Evolutionary conservation across 2,329 filamentous ascomycete species (phyloP).

Genomic region (Trichoderma arundinaceum): DNA sequence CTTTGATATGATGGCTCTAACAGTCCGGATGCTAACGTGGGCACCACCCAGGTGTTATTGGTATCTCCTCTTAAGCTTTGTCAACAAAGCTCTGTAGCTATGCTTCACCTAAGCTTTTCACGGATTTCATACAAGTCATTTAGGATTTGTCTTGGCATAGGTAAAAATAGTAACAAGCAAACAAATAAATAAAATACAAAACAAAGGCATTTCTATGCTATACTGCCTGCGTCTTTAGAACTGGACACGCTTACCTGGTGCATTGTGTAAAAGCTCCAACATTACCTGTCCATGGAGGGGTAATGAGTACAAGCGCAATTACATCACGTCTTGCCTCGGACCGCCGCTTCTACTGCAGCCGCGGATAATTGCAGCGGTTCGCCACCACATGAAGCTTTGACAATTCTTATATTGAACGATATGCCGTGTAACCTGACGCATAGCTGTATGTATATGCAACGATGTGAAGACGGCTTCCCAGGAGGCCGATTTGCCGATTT

Average conservation of each 20-base stretch:
- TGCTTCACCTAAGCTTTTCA: constrained; percentile 5
- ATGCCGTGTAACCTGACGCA: background rate
- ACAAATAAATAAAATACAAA: constrained; percentile 2
- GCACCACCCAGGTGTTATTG: constrained; percentile 73
- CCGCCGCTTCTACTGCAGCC: background rate
- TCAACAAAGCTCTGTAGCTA: constrained; percentile 31
- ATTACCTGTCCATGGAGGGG: constrained; percentile 13
- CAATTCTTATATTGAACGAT: background rate
- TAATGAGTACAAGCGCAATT: constrained; percentile 2
- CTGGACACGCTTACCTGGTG: background rate
- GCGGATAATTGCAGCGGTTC: background rate
- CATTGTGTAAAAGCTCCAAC: background rate
- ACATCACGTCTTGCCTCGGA: constrained; percentile 7
- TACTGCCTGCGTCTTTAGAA: background rate
- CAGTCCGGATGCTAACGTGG: constrained; percentile 27
- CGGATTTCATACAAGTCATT: background rate
- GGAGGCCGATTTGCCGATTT: background rate
- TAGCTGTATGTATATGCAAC: background rate
- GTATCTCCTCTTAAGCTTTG: constrained; percentile 72
- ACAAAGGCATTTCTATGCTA: background rate
- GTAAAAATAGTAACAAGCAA: background rate
- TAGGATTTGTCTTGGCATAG: background rate
- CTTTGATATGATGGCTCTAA: background rate
- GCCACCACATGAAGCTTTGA: background rate
- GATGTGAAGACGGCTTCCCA: background rate